phyloP scores from a whole-genome alignment of 805 yeast species.

The Candida pseudoglaebosa region DNA sequence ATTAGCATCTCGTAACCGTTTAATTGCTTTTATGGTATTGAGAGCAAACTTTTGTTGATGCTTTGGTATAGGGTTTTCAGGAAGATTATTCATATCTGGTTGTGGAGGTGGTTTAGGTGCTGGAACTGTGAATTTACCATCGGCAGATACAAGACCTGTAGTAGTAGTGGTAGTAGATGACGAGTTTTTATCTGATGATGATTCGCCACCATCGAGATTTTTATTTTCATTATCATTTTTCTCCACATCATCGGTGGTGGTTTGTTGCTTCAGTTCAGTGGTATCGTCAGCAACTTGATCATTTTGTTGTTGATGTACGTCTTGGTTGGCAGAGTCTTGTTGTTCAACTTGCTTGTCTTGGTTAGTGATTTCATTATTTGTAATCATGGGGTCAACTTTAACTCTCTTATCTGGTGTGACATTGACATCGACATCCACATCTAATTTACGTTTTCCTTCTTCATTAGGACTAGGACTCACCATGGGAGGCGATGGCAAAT shows the following conservation, averaged over 20 bases:
- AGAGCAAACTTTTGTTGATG: constrained; percentile 82
- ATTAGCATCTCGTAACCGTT: constrained; percentile 84
- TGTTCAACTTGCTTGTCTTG: constrained; percentile 7
- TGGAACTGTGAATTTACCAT: constrained; percentile 35
- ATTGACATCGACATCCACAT: constrained; percentile 7
- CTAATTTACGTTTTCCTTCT: constrained; percentile 26
- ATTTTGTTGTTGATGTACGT: constrained; percentile 2
- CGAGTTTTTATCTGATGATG: background rate
- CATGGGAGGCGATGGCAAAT: constrained; percentile 39
- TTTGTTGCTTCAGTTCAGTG: background rate
- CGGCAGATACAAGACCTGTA: constrained; percentile 8
- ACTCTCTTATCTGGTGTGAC: background rate
- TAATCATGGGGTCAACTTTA: constrained; percentile 5
- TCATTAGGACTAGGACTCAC: constrained; percentile 43
- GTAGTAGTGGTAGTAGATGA: constrained; percentile 6
- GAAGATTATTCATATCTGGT: constrained; percentile 69
- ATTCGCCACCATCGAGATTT: background rate
- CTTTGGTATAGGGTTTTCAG: constrained; percentile 63
- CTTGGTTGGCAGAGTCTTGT: constrained; percentile 7
- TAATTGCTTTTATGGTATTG: constrained; percentile 79
- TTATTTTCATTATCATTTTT: background rate
- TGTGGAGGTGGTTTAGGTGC: constrained; percentile 75
- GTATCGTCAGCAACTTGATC: constrained; percentile 7
- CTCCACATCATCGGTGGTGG: background rate
- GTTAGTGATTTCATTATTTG: constrained; percentile 6